Percentiles rank a stretch among this genome's conserved stretches.
Evolutionary conservation across 306 rosid genomes (phyloP).

Genomic region (Fragaria iinumae): DNA sequence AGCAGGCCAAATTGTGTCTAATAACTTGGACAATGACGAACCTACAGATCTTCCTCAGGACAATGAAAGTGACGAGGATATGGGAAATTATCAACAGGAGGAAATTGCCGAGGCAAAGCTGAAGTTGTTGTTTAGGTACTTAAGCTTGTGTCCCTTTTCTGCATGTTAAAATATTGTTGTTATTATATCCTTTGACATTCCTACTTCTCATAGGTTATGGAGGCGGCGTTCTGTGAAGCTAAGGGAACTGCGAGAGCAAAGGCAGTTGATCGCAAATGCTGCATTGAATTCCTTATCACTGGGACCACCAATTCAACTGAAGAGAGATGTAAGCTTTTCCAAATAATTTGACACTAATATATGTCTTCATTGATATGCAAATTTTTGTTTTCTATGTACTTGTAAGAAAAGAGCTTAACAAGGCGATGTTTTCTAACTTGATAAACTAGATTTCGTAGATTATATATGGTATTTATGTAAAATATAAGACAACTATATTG

Average conservation of each 20-base stretch:
- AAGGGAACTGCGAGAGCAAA: constrained; percentile 65
- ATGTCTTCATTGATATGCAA: background rate
- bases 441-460: too few relatives aligned
- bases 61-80: constrained; percentile 35
- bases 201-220: constrained; percentile 64
- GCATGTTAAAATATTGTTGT: constrained; percentile 10
- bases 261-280: constrained; percentile 69
- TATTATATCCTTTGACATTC: constrained; percentile 19
- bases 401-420: background rate
- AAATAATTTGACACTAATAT: constrained; percentile 20
- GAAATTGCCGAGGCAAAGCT: constrained; percentile 75
- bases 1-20: constrained; percentile 26
- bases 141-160: constrained; percentile 22
- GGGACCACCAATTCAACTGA: constrained; percentile 74
- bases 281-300: constrained; percentile 64
- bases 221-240: constrained; percentile 61
- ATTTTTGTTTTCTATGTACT: constrained; percentile 2
- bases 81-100: constrained; percentile 41
- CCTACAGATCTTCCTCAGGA: constrained; percentile 34
- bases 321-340: constrained; percentile 53
- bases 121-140: constrained; percentile 77
- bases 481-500: background rate
- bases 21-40: constrained; percentile 41
- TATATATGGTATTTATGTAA: too few relatives aligned
- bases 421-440: background rate